A percentile compares a stretch with the other conserved stretches of the same genome.
These are phyloP conservation scores for Aureobasidium sp. DNA, from an alignment of 2,329 filamentous ascomycete species.

Conservation along the genomic window DNA sequence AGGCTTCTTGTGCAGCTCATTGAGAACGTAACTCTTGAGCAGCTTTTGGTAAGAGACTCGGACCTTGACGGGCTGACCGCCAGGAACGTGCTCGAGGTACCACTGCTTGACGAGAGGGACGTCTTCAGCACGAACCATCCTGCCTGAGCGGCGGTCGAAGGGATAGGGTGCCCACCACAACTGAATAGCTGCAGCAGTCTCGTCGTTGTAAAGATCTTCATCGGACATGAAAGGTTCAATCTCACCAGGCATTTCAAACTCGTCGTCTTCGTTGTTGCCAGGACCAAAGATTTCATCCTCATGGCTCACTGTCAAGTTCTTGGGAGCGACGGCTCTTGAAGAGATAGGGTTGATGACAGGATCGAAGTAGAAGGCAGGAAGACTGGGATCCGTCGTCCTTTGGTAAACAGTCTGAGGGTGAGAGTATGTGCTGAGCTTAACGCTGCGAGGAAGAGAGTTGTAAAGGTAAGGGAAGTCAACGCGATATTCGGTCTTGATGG, in stretches of 20 bases:
- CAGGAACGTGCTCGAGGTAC: constrained; percentile 93
- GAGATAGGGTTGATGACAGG: constrained; percentile 97
- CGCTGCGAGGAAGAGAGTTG: constrained; percentile 90
- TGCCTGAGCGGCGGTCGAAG: constrained; percentile 86
- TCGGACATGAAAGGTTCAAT: constrained; percentile 84
- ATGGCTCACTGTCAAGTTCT: constrained; percentile 84
- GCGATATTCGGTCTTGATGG: constrained; percentile 90
- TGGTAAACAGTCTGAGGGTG: constrained; percentile 90
- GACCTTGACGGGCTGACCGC: constrained; percentile 89
- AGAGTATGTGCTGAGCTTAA: constrained; percentile 89
- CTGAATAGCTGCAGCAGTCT: constrained; percentile 84
- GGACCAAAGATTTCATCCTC: constrained; percentile 89
- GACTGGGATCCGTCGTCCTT: constrained; percentile 74
- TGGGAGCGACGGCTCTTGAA: constrained; percentile 84
- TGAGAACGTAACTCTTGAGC: constrained; percentile 90
- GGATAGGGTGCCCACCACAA: constrained; percentile 98
- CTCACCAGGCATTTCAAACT: constrained; percentile 70
- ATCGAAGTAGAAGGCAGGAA: constrained; percentile 97
- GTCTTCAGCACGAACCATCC: constrained; percentile 94
- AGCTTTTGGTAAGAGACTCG: constrained; percentile 97
- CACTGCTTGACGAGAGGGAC: constrained; percentile 96
- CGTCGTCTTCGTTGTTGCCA: constrained; percentile 56
- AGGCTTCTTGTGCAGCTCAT: constrained; percentile 91
- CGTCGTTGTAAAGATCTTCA: constrained; percentile 79
- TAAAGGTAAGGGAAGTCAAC: constrained; percentile 94